Evolutionary conservation across 192 early-diverging fungal species (phyloP), one percentile per base, ranked within the genome.

Genomic region (Mortierella antarctica): DNA sequence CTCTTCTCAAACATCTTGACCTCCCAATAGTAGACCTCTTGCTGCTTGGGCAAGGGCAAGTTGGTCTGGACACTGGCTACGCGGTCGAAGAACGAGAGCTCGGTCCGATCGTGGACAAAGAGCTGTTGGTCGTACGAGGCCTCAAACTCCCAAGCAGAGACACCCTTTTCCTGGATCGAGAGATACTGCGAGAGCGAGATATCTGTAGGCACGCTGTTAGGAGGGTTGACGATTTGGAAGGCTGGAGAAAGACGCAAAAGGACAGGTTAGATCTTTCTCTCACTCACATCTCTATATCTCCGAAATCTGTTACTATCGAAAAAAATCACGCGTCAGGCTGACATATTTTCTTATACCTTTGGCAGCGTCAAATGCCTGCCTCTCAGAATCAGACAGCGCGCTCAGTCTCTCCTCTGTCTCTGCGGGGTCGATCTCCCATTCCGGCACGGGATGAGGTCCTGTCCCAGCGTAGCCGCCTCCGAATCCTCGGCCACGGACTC

Each of bases 1-100:
- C 91, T 90, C 71, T 92, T 92, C 83, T 94, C 93, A 80, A 89
- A 89, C 76, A 94, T 84, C 75, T 94, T 94, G 57, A 90, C 89
- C 71, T 95, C 93, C 88, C 92, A 95, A 77, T 95, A 95, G 84
- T 93, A 93, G 20, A 95, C 91, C 58, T 93, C 90, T 81, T 93
- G 92, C 39, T 87, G 86, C 76, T 91, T 93, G 62, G 93, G 93
- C 66, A 95, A 78, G 5, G 93, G 93, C 65, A 95, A 72, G 74
- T 95, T 95, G 8, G 93, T 93, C 67, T 93, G 92, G 51, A 95
- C 91, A 73, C 89, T 92, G 57, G 81, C 90, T 83, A 91, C 91
- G 56, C 88, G 88, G 53, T 89, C 86, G 72, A 89, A 90, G 67
- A 95, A 93, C 66, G 92, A 84, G 41, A 95, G 85, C 59, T 95